These are phyloP conservation scores for Tylopilus balloui DNA, from an alignment of 768 basidiomycete species.

Conservation along the genomic window DNA sequence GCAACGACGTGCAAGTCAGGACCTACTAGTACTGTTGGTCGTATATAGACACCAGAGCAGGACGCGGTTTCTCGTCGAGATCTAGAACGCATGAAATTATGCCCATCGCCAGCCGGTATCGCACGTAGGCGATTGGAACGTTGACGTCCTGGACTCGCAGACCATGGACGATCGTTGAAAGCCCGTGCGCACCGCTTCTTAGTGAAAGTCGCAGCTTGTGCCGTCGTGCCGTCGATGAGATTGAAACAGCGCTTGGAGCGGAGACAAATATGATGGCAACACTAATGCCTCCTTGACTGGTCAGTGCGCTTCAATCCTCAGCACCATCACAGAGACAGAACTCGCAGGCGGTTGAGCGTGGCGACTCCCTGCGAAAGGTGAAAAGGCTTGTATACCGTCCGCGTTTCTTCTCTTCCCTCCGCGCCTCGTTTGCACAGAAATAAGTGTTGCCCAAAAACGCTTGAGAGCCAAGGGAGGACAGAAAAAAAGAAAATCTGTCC, in stretches of 20 bases:
- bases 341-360: slow-evolving; percentile 36
- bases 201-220: slow-evolving; percentile 10
- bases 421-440: slow-evolving; percentile 40
- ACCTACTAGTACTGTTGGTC: slow-evolving; percentile 4
- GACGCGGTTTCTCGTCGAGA: neutral
- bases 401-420: slow-evolving; percentile 34
- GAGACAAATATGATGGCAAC: slow-evolving; percentile 26
- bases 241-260: slow-evolving; percentile 26
- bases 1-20: neutral
- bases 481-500: slow-evolving; percentile 40
- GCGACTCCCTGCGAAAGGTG: slow-evolving; percentile 37
- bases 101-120: neutral
- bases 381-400: slow-evolving; percentile 38
- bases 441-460: slow-evolving; percentile 42
- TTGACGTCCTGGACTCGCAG: slow-evolving; percentile 5
- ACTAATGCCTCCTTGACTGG: slow-evolving; percentile 24
- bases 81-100: neutral
- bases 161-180: slow-evolving; percentile 23
- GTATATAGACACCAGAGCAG: neutral
- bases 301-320: slow-evolving; percentile 35
- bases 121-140: slow-evolving; percentile 1
- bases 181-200: slow-evolving; percentile 23
- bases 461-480: slow-evolving; percentile 38
- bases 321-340: slow-evolving; percentile 38
- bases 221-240: slow-evolving; percentile 25